Evolutionary conservation across 2,329 filamentous ascomycete species (phyloP).

Genomic region (Cadophora gregata): DNA sequence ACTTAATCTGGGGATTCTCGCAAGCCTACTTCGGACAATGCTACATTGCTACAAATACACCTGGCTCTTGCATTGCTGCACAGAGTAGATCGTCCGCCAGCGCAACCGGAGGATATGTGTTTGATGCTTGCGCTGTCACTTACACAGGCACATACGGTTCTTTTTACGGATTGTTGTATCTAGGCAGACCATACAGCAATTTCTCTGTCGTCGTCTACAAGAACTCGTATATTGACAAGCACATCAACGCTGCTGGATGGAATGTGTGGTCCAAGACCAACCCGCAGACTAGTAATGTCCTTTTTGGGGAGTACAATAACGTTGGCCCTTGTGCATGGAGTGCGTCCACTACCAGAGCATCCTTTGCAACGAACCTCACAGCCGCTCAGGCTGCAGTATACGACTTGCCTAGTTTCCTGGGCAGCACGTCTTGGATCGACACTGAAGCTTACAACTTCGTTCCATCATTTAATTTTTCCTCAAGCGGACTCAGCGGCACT

Average conservation of each 20-base stretch:
- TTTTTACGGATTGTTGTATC: constrained; percentile 15
- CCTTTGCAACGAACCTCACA: constrained; percentile 23
- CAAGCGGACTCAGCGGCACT: constrained; percentile 15
- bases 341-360: constrained; percentile 13
- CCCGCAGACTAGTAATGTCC: constrained; percentile 21
- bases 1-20: constrained; percentile 60
- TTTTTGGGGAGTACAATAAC: constrained; percentile 23
- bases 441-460: constrained; percentile 46
- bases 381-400: constrained; percentile 13
- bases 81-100: constrained; percentile 48
- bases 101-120: constrained; percentile 45
- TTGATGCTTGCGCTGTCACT: constrained; percentile 19
- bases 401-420: constrained; percentile 18
- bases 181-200: constrained; percentile 18
- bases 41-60: constrained; percentile 47
- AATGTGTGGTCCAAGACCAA: constrained; percentile 19
- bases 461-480: constrained; percentile 45
- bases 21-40: constrained; percentile 55
- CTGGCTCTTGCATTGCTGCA: constrained; percentile 49
- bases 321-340: constrained; percentile 15
- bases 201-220: constrained; percentile 21
- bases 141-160: constrained; percentile 20
- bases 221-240: constrained; percentile 21
- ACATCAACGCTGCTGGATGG: constrained; percentile 23
- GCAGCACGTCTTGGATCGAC: constrained; percentile 21